These are phyloP conservation scores for Ananas comosus DNA, from an alignment of 176 grass and related monocot species.

Conservation along the genomic window DNA sequence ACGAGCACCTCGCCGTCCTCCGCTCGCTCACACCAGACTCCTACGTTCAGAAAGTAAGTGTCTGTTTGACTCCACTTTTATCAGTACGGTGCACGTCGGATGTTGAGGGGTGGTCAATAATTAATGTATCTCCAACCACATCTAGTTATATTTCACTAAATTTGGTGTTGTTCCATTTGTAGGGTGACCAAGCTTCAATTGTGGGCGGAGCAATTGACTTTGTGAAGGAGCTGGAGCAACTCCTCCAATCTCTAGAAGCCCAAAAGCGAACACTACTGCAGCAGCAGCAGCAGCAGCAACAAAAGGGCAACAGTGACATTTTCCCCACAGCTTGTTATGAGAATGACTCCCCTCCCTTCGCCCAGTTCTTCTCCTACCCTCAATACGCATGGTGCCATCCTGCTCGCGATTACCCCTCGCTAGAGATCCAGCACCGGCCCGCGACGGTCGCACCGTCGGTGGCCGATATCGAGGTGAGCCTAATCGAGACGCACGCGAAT, in stretches of 20 bases:
- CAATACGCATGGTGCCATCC: conserved; percentile 60
- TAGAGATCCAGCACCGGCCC: conserved; percentile 10
- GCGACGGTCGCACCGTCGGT: background rate
- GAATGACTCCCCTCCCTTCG: conserved; percentile 38
- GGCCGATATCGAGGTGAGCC: conserved; percentile 76
- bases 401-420: conserved; percentile 3
- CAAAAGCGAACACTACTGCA: conserved; percentile 54
- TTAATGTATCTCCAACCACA: conserved; percentile 12
- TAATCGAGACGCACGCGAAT: conserved; percentile 72
- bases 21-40: conserved; percentile 21
- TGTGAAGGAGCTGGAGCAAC: conserved; percentile 87
- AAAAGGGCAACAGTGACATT: background rate
- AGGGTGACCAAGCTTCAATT: conserved; percentile 95
- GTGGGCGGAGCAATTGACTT: conserved; percentile 94
- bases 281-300: conserved; percentile 27
- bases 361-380: conserved; percentile 77
- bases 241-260: conserved; percentile 71
- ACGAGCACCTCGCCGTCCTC: conserved; percentile 23
- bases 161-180: background rate
- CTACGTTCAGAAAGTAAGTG: conserved; percentile 17
- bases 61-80: no score
- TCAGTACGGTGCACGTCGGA: background rate
- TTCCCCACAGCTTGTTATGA: background rate
- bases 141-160: background rate
- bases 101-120: background rate